Conservation (phyloP, 768 basidiomycete genomes). For the Kwoniella dejecticola region DNA sequence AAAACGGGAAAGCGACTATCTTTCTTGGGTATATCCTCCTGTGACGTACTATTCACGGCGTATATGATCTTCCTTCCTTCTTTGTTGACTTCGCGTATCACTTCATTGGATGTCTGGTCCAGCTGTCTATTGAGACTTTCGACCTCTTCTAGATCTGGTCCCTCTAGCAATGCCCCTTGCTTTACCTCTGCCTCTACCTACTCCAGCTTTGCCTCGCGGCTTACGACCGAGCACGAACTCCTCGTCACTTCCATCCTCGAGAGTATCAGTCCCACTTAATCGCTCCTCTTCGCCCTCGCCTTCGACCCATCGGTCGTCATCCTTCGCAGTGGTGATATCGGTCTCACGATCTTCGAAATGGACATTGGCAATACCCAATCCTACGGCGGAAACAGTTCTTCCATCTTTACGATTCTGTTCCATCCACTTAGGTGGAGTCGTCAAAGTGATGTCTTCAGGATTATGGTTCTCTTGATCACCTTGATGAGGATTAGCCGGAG, state of each 20-base stretch:
- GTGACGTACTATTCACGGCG: too few species aligned
- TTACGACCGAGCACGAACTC: constrained; percentile 9
- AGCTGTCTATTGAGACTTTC: neutral
- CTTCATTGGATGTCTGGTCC: neutral
- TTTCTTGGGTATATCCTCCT: too few species aligned
- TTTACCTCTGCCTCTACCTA: constrained; percentile 5
- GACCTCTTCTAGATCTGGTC: constrained; percentile 2
- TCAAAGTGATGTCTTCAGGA: constrained; percentile 36
- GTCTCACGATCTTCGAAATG: constrained; percentile 28
- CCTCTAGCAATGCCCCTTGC: constrained; percentile 5
- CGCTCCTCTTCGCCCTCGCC: constrained; percentile 5
- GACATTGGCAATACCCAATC: constrained; percentile 47
- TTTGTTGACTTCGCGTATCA: too few species aligned
- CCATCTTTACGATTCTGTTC: constrained; percentile 11
- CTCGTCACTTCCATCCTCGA: constrained; percentile 11
- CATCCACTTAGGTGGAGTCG: constrained; percentile 28
- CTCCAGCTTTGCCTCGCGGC: constrained; percentile 6
- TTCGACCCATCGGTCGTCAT: neutral
- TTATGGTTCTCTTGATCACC: constrained; percentile 23
- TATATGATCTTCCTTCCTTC: too few species aligned
- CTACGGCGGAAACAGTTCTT: constrained; percentile 32
- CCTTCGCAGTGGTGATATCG: neutral
- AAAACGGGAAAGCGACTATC: too few species aligned
- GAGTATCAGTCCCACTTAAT: constrained; percentile 4
- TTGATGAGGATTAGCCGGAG: constrained; percentile 3